Base-by-base conservation (phyloP, 768 basidiomycete genomes). In the Boletus fagicola region DNA sequence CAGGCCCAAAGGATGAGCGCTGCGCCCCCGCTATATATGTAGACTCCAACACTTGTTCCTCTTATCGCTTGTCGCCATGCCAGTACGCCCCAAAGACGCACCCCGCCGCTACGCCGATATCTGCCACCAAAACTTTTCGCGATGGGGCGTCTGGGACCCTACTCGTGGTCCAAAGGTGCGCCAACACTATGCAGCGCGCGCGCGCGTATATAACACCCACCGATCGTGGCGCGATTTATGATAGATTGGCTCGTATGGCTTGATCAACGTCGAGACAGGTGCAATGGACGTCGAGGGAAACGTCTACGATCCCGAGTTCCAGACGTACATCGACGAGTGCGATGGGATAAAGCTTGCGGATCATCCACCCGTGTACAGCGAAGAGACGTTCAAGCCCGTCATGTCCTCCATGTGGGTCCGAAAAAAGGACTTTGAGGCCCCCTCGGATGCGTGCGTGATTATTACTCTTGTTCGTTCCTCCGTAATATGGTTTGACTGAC, bases 261-360 rank as follows among this genome's bases (percentile, higher is more conserved):
- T 52, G 6, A 52, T 73, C 50, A 62, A 68, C 54, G 35, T 54
- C 15, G 46, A 67, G 11, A 72, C 69, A 2, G 72, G 72, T 47
- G 54, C 57, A 9, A 56, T 73, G 45, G 61, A 67, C 16, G 57
- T 62, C 18, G 62, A 72, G 15, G 69, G 69, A 4, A 72, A 72
- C 50, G 51, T 64, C 33, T 64, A 64, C 31, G 63, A 64, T 18
- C 48, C 58, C 26, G 54, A 50, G 40, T 64, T 64, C 39, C 54
- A 60, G 22, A 55, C 42, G 20, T 31, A 46, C n/a, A 28, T 28
- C 16, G 16, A 28, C 3, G 70, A 65, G 13, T 56, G 60, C 13
- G 53, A 59, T n/a, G 53, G 68, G 24, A 46, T 67, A 46, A 28
- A 46, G 16, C 1, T 28, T 46, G 45, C 26, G 16, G 64, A 69